Evolutionary conservation across 306 rosid genomes (phyloP).

Genomic region (Betula pendula): DNA sequence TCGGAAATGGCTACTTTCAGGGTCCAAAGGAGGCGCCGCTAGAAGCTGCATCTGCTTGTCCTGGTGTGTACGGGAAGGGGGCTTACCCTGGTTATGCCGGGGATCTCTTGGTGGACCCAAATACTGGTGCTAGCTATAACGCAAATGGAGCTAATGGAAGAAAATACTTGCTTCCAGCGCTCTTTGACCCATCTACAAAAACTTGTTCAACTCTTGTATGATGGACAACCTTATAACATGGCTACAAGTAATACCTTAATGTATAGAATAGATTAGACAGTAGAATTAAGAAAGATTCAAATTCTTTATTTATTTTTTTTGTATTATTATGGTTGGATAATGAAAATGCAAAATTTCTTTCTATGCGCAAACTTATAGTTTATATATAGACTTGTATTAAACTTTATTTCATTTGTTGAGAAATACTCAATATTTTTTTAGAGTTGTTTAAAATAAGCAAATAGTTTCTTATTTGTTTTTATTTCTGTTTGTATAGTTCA

Average conservation of each 20-base stretch:
- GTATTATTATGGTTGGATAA: not conserved
- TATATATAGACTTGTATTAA: no score
- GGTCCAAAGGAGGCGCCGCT: constrained; percentile 62
- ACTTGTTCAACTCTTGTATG: constrained; percentile 59
- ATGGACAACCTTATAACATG: not conserved
- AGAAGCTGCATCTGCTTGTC: constrained; percentile 64
- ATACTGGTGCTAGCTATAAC: constrained; percentile 61
- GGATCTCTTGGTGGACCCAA: constrained; percentile 44
- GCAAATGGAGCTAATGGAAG: constrained; percentile 57
- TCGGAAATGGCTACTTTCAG: constrained; percentile 66
- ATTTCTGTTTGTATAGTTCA: no score
- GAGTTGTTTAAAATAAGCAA: no score
- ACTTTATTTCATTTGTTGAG: no score
- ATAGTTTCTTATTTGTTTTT: no score
- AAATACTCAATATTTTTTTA: no score
- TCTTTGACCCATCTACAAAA: constrained; percentile 55
- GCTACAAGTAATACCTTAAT: not conserved
- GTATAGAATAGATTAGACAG: not conserved
- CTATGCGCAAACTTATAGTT: no score
- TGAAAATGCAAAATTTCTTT: not conserved
- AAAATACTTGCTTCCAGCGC: constrained; percentile 63
- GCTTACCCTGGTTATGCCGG: constrained; percentile 75
- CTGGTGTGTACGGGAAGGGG: constrained; percentile 62
- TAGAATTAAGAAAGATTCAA: constrained; percentile 32
- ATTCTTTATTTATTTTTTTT: constrained; percentile 38